These are phyloP conservation scores for Penstemon newberryi DNA, from an alignment of 257 asterid genomes.

Conservation along the genomic window DNA sequence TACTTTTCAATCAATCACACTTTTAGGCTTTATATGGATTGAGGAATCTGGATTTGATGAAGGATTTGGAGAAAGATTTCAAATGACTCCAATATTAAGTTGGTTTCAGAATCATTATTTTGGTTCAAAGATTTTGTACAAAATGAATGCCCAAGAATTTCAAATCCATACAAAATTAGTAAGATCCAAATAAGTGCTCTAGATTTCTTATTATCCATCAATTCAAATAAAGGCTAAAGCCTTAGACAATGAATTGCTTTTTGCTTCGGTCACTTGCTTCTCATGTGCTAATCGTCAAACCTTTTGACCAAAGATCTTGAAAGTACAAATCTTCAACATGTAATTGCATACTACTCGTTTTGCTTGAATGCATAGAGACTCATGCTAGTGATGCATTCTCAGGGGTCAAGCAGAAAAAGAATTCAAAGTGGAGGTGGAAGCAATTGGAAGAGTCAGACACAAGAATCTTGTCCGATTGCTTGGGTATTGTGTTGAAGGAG, in stretches of 20 bases:
- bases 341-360: slow-evolving; percentile 25
- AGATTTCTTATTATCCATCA: no score
- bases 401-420: slow-evolving; percentile 98
- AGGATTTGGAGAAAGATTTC: no score
- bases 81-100: no score
- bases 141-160: no score
- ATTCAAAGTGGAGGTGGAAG: slow-evolving; percentile 94
- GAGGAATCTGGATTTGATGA: no score
- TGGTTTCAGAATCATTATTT: no score
- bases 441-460: slow-evolving; percentile 94
- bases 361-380: slow-evolving; percentile 26
- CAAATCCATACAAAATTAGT: no score
- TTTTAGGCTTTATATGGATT: not conserved
- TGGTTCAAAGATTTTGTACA: no score
- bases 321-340: slow-evolving; percentile 16
- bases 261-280: slow-evolving; percentile 16
- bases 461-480: slow-evolving; percentile 89
- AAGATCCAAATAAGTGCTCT: no score
- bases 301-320: slow-evolving; percentile 10
- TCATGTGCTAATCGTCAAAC: not conserved
- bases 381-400: slow-evolving; percentile 22
- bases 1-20: not conserved
- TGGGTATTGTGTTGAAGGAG: slow-evolving; percentile 98
- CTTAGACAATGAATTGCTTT: not conserved
- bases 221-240: no score